phyloP scores from a whole-genome alignment of 2,329 filamentous ascomycete genomes.

The Dendryphion nanum region DNA sequence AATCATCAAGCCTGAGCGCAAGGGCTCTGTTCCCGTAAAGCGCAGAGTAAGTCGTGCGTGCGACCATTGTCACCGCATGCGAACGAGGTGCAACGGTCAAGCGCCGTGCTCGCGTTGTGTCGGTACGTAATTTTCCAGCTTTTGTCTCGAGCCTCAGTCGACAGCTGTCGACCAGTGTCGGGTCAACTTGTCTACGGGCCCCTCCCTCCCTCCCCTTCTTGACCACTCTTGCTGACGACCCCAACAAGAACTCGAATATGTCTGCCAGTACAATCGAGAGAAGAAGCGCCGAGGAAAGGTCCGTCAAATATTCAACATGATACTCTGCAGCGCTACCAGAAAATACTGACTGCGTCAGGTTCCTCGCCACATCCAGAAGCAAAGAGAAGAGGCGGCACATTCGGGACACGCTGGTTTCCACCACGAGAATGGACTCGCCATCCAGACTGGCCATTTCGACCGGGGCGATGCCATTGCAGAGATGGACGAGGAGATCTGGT shows the following conservation, averaged over 20 bases:
- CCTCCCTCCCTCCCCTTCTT: no score
- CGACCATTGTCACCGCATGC: constrained; percentile 92
- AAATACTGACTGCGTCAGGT: constrained; percentile 22
- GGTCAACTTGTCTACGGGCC: no score
- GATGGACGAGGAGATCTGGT: constrained; percentile 39
- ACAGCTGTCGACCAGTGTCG: neutral
- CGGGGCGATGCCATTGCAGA: constrained; percentile 25
- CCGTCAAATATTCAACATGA: constrained; percentile 49
- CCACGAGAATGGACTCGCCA: constrained; percentile 24
- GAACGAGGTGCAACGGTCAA: constrained; percentile 92
- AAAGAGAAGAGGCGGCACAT: constrained; percentile 33
- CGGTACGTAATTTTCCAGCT: constrained; percentile 64
- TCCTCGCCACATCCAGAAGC: constrained; percentile 38
- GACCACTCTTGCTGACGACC: constrained; percentile 16
- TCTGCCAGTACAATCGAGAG: constrained; percentile 88
- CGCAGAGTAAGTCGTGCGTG: constrained; percentile 89
- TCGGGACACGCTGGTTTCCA: constrained; percentile 24
- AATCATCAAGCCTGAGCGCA: constrained; percentile 30
- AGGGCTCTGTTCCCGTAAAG: constrained; percentile 63
- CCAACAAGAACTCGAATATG: constrained; percentile 76
- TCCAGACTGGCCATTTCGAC: constrained; percentile 26
- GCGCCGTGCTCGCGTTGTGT: constrained; percentile 89
- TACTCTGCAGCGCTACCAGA: no score
- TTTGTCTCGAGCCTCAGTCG: neutral
- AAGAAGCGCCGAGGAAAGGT: constrained; percentile 93